Evolutionary conservation across 345 rosid species (phyloP).

Genomic region (Salix suchowensis): DNA sequence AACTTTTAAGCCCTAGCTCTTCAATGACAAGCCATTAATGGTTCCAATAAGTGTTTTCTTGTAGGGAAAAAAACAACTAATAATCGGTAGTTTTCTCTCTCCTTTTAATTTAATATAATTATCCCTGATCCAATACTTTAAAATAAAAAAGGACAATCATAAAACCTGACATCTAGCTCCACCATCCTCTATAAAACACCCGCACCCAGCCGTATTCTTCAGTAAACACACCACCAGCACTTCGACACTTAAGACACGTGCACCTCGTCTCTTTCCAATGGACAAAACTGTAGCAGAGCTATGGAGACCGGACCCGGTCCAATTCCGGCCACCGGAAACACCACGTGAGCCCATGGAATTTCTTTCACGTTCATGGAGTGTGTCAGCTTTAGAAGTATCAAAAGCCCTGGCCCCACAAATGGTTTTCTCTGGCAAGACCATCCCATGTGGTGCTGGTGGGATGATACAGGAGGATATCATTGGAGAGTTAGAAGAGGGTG

Average conservation of each 20-base stretch:
- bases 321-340: slow-evolving; percentile 78
- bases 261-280: slow-evolving; percentile 34
- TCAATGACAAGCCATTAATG: no score
- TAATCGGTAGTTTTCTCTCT: no score
- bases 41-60: no score
- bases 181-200: slow-evolving; percentile 20
- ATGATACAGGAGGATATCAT: slow-evolving; percentile 62
- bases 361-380: slow-evolving; percentile 91
- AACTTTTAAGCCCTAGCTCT: no score
- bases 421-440: slow-evolving; percentile 42
- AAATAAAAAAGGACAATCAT: background rate
- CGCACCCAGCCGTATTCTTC: background rate
- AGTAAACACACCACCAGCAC: background rate
- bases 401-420: slow-evolving; percentile 62
- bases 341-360: slow-evolving; percentile 96
- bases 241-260: background rate
- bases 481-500: slow-evolving; percentile 54
- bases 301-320: slow-evolving; percentile 57
- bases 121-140: background rate
- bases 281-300: slow-evolving; percentile 47
- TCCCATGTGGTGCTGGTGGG: slow-evolving; percentile 13
- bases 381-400: slow-evolving; percentile 79
- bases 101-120: background rate
- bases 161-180: background rate
- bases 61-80: no score